These are phyloP conservation scores for Eucalyptus guilfoylei DNA, from an alignment of 345 rosid genomes.

Conservation along the genomic window DNA sequence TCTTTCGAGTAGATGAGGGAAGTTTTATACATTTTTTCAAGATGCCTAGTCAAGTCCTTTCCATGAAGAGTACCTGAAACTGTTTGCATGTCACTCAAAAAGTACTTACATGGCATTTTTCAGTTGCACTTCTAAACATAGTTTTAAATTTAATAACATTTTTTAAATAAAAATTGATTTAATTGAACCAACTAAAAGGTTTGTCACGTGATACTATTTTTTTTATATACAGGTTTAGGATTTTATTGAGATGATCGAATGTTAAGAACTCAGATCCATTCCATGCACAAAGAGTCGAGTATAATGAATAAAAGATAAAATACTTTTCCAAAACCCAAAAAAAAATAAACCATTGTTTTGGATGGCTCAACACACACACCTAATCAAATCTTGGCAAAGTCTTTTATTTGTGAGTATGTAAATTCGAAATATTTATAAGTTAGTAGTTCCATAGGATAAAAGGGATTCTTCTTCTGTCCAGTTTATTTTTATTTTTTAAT, in stretches of 20 bases:
- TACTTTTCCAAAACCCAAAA: not conserved
- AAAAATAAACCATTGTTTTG: not conserved
- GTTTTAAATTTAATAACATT: not conserved
- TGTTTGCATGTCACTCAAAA: not conserved
- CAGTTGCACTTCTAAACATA: not conserved
- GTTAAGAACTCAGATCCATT: too few relatives aligned
- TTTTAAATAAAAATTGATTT: not conserved
- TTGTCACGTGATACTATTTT: too few relatives aligned
- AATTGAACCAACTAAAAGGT: not conserved
- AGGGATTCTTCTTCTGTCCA: too few relatives aligned
- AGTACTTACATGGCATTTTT: not conserved
- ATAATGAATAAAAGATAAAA: not conserved
- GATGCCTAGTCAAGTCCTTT: not conserved
- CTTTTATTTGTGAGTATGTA: not conserved
- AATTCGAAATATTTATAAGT: too few relatives aligned
- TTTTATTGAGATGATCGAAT: too few relatives aligned
- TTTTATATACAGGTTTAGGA: too few relatives aligned
- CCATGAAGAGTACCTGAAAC: not conserved
- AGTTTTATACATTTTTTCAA: not conserved
- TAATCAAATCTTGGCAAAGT: too few relatives aligned
- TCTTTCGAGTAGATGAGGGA: fast-evolving
- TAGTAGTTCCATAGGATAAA: too few relatives aligned
- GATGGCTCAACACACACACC: not conserved
- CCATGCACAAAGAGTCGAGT: not conserved
- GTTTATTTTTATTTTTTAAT: too few relatives aligned